A percentile compares a stretch with the other conserved stretches of the same genome.
Conservation (phyloP, 192 early-diverging fungal species). For the Coemansia sp. region DNA sequence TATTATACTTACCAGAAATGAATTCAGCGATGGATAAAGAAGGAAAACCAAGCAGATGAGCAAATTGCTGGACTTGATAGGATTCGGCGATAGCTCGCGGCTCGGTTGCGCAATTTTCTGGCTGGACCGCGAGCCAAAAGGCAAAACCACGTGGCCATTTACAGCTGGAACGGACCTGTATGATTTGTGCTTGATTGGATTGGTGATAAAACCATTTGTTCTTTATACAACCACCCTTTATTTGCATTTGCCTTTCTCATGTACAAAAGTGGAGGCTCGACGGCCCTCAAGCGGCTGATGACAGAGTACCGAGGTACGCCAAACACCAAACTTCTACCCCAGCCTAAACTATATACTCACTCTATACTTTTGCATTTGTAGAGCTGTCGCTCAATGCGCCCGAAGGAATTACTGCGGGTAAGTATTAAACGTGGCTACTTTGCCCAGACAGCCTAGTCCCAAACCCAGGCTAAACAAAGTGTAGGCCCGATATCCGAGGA, state of each 20-base stretch:
- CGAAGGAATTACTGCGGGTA: conserved; percentile 89
- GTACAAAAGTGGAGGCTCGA: conserved; percentile 63
- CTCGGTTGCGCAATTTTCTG: neutral
- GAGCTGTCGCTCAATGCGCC: conserved; percentile 88
- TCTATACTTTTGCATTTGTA: conserved; percentile 20
- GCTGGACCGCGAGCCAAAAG: neutral
- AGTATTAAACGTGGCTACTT: conserved; percentile 10
- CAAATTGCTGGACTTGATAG: neutral
- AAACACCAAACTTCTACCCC: neutral
- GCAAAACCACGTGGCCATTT: neutral
- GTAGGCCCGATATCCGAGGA: conserved; percentile 79
- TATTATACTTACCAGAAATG: neutral
- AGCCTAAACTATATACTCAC: neutral
- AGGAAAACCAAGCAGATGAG: neutral
- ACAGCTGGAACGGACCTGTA: too few species aligned
- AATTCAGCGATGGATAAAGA: neutral
- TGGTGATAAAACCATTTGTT: too few species aligned
- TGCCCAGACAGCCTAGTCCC: neutral
- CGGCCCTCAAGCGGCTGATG: conserved; percentile 87
- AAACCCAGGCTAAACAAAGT: neutral
- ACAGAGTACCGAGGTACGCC: conserved; percentile 82
- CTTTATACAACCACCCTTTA: too few species aligned
- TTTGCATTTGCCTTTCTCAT: conserved; percentile 10
- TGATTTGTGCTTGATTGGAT: too few species aligned
- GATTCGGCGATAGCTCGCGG: neutral